phyloP scores from a whole-genome alignment of 139 green algal species.

The Desmodesmus armatus region DNA sequence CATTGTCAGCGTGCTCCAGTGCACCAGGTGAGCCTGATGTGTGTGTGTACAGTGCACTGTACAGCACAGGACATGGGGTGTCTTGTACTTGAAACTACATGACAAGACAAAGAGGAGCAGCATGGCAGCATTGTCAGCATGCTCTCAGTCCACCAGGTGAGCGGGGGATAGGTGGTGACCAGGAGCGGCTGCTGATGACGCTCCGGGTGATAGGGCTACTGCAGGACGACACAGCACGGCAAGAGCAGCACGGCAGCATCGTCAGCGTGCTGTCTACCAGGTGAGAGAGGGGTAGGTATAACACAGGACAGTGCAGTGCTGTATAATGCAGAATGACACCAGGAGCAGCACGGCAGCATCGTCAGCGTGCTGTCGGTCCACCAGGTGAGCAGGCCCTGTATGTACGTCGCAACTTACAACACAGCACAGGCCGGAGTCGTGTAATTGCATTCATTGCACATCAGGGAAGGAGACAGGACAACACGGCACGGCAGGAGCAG shows the following conservation, averaged over 20 bases:
- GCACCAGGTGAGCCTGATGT: too few relatives aligned
- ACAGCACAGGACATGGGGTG: too few relatives aligned
- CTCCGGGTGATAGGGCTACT: conserved; percentile 64
- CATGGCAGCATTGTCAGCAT: too few relatives aligned
- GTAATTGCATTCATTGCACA: neutral
- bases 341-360: too few relatives aligned
- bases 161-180: neutral
- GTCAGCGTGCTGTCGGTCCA: neutral
- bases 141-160: too few relatives aligned
- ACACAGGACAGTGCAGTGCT: neutral
- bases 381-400: neutral
- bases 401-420: neutral
- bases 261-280: conserved; percentile 47
- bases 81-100: too few relatives aligned
- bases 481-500: too few relatives aligned
- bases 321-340: neutral
- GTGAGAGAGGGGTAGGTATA: neutral
- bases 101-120: neutral
- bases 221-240: conserved; percentile 61
- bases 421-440: neutral
- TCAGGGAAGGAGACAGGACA: neutral
- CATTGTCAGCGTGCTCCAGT: too few relatives aligned
- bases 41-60: too few relatives aligned
- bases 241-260: conserved; percentile 52
- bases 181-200: conserved; percentile 63